Evolutionary conservation across 176 grass and related monocot species (phyloP).

Genomic region (Juncus effusus): DNA sequence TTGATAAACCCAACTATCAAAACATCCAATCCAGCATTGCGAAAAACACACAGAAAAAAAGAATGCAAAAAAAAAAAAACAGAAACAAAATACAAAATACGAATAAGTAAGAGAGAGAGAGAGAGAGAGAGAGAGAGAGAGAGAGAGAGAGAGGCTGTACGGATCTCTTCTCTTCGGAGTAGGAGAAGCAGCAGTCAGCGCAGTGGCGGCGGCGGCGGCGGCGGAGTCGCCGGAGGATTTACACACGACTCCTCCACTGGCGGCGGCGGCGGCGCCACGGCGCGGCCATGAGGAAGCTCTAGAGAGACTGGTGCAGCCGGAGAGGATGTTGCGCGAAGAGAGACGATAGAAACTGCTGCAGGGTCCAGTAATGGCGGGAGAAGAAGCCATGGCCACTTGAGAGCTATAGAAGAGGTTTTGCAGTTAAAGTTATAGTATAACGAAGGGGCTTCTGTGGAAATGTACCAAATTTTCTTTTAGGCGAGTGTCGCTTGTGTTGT

Average conservation of each 20-base stretch:
- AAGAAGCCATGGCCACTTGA: neutral
- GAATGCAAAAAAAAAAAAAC: no score
- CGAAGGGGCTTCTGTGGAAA: no score
- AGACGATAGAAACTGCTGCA: slow-evolving; percentile 1
- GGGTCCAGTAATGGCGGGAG: slow-evolving; percentile 3
- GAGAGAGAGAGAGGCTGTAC: neutral
- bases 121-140: neutral
- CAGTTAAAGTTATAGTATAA: no score
- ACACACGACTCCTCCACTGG: neutral
- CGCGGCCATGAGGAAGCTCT: slow-evolving; percentile 7
- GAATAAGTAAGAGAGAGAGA: neutral
- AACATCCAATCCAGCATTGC: no score
- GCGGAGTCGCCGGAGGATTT: slow-evolving; percentile 9
- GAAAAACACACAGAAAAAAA: no score
- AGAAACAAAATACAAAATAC: no score
- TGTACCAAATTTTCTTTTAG: no score
- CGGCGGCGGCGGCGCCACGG: slow-evolving; percentile 1
- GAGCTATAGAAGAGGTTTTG: no score
- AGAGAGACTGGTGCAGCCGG: neutral
- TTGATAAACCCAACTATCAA: no score
- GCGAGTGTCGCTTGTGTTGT: no score
- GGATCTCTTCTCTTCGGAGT: slow-evolving; percentile 16
- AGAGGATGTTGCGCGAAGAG: slow-evolving; percentile 8
- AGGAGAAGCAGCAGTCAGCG: neutral
- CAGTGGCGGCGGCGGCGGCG: neutral